Conservation (phyloP, 345 rosid genomes). For the Syzygium aromaticum region DNA sequence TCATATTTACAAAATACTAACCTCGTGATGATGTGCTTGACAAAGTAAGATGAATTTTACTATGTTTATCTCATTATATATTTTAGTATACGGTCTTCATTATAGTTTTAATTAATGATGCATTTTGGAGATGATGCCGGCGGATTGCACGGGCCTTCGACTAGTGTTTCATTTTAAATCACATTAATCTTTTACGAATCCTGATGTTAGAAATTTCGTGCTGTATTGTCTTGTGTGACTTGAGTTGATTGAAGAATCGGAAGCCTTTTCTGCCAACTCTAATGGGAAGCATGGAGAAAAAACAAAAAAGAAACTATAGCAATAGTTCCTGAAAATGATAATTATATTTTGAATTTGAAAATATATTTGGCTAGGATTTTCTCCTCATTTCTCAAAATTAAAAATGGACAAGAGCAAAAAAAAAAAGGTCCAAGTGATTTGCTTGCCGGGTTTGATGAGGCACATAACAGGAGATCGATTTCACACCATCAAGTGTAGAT, state of each 20-base stretch:
- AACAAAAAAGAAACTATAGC: not conserved
- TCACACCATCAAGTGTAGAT: not conserved
- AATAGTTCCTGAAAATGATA: not conserved
- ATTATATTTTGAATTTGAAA: not conserved
- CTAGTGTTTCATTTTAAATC: not conserved
- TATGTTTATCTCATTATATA: not conserved
- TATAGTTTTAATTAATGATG: not conserved
- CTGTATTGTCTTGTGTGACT: not conserved
- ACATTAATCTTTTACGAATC: not conserved
- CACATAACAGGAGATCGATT: not conserved
- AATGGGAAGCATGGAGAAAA: not conserved
- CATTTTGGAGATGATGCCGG: not conserved
- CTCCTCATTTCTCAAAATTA: not conserved
- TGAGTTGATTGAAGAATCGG: not conserved
- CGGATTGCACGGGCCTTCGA: not conserved
- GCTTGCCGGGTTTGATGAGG: not conserved
- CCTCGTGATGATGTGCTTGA: not conserved
- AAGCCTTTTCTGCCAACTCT: not conserved
- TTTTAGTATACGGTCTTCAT: not conserved
- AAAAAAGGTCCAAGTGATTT: not conserved
- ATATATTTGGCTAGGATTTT: not conserved
- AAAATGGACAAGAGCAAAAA: not conserved
- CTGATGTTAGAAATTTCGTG: not conserved
- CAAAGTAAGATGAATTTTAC: not conserved
- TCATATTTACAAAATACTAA: not conserved